A percentile compares a stretch with the other conserved stretches of the same genome.
phyloP scores from a whole-genome alignment of 139 green algal species.

The Chlorella sp. region DNA sequence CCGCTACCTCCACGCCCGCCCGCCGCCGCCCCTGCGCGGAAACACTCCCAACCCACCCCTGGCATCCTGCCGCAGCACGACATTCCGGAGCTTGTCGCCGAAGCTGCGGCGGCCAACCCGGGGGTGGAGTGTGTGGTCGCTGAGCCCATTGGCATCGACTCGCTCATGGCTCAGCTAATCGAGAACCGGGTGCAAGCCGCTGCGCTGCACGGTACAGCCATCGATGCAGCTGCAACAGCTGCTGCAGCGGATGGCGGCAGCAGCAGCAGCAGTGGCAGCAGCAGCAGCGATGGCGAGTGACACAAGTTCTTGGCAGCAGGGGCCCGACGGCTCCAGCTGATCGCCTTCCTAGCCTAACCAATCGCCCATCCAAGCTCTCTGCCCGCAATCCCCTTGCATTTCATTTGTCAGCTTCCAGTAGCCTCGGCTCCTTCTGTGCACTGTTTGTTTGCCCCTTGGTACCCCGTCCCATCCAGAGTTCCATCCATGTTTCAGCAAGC shows the following conservation, averaged over 20 bases:
- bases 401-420: not conserved
- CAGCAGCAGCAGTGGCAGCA: not conserved
- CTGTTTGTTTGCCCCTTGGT: too few relatives aligned
- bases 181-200: conserved; percentile 61
- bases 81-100: conserved; percentile 83
- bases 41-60: not conserved
- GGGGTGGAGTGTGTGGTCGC: conserved; percentile 71
- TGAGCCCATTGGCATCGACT: conserved; percentile 82
- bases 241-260: not conserved
- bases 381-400: not conserved
- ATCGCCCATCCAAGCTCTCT: too few relatives aligned
- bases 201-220: not conserved
- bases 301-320: not conserved
- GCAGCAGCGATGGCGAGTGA: not conserved
- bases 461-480: too few relatives aligned
- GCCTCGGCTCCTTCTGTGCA: not conserved
- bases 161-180: conserved; percentile 80
- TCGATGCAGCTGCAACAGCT: not conserved
- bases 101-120: conserved; percentile 63
- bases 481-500: too few relatives aligned
- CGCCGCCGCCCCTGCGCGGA: not conserved
- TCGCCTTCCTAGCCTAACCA: too few relatives aligned
- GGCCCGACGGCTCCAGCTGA: too few relatives aligned
- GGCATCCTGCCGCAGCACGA: conserved; percentile 71
- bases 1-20: not conserved